Evolutionary conservation across 306 rosid species (phyloP).

Genomic region (Ammopiptanthus mongolicus): DNA sequence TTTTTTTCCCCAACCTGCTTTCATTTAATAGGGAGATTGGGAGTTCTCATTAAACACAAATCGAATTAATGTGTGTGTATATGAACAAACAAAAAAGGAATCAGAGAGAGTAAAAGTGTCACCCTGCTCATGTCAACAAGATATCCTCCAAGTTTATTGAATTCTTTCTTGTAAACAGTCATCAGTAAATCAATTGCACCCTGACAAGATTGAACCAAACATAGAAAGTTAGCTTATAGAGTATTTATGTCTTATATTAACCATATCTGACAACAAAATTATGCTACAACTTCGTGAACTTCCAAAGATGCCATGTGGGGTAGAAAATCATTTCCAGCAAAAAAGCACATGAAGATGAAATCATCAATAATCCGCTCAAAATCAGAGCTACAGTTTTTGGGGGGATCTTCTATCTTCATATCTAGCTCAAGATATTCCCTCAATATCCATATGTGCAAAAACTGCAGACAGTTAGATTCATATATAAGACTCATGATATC

Average conservation of each 20-base stretch:
- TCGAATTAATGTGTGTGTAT: neutral
- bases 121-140: constrained; percentile 48
- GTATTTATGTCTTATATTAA: neutral
- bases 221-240: neutral
- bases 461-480: constrained; percentile 32
- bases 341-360: constrained; percentile 50
- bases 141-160: constrained; percentile 50
- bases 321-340: constrained; percentile 63
- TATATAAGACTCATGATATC: neutral
- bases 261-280: neutral
- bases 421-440: constrained; percentile 57
- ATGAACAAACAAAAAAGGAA: neutral
- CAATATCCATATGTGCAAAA: constrained; percentile 53
- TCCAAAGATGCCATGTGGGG: constrained; percentile 54
- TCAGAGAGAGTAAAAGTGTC: neutral
- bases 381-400: constrained; percentile 24
- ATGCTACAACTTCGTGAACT: constrained; percentile 33
- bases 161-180: constrained; percentile 40
- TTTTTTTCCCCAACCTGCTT: constrained; percentile 31
- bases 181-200: constrained; percentile 44
- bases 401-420: constrained; percentile 41
- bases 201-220: constrained; percentile 14
- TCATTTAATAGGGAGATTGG: neutral
- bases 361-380: constrained; percentile 55
- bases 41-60: neutral